Evolutionary conservation across 495 filamentous ascomycete species (phyloP), one percentile per base, ranked within the genome.

Genomic region (Podospora pseudopauciseta): DNA sequence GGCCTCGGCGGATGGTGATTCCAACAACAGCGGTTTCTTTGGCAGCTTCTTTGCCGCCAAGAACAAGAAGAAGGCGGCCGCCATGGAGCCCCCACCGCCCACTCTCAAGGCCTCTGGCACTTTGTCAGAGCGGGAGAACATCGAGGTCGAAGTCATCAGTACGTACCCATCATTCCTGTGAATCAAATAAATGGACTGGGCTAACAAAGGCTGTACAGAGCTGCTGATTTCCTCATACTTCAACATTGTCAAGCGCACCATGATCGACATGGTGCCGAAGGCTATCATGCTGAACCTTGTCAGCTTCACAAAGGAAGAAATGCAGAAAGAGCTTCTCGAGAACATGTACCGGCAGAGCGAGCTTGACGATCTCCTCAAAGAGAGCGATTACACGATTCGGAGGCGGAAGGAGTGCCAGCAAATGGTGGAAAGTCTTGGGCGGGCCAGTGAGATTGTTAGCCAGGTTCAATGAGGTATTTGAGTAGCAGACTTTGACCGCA

Each of bases 201-300:
- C 27, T 62, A 57, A 65, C 57, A 65, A 64, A 27, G 7, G 58
- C 3, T 28, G 30, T 60, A 44, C 73, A 97, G 93, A 99, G 79
- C 88, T 98, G 55, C 85, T 99, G 66, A 98, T 99, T 74, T 90
- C 86, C 63, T 97, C 93, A 3, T 99, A 99, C 86, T 99, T 89
- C 82, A 97, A 95, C 81, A 98, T 99, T 77, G 94, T 97, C 62
- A 91, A 92, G 83, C 86, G 94, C 67, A 99, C 96, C 62, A 95
- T 99, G 94, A 97, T 98, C 69, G 96, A 99, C 74, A 99, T 98
- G 96, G 96, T 99, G 4, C 96, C 96, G 54, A 99, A 99, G 83
- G 95, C 96, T 20, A 95, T 99, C 80, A 99, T 99, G 96, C 86
- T 97, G 63, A 97, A 88, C 66, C 87, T 99, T 55, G 96, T 99